Evolutionary conservation across 441 rosid genomes (phyloP).

Genomic region (Euphorbia corollata): DNA sequence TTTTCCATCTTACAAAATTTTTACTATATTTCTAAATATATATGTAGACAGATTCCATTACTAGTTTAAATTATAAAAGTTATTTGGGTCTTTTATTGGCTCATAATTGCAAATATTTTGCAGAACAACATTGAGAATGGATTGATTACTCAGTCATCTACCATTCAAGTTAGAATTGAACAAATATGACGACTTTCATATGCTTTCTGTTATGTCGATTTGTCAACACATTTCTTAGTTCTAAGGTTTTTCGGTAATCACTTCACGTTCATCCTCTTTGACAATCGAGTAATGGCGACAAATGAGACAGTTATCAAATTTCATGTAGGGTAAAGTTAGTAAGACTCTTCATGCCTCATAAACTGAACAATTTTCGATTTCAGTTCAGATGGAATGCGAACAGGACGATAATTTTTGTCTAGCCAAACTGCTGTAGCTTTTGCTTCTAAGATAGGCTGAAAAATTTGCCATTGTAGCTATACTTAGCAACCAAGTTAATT

Average conservation of each 20-base stretch:
- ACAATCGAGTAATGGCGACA: neutral
- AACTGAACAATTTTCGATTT: slow-evolving; percentile 59
- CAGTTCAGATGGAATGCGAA: slow-evolving; percentile 58
- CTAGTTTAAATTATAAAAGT: too few species aligned
- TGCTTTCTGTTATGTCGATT: neutral
- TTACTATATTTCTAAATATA: too few species aligned
- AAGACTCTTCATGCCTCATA: slow-evolving; percentile 30
- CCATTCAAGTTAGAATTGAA: neutral
- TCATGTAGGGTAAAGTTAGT: slow-evolving; percentile 18
- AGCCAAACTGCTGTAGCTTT: slow-evolving; percentile 77
- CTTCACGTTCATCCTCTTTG: neutral
- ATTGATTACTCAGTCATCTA: too few species aligned
- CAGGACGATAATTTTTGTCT: slow-evolving; percentile 66
- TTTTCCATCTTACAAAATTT: too few species aligned
- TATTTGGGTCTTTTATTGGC: too few species aligned
- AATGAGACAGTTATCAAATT: neutral
- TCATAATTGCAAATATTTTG: too few species aligned
- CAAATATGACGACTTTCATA: neutral
- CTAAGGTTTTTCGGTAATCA: neutral
- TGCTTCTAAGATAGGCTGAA: slow-evolving; percentile 70
- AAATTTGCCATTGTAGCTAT: neutral
- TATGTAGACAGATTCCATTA: too few species aligned
- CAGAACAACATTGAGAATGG: too few species aligned
- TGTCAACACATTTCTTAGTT: neutral
- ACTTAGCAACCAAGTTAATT: slow-evolving; percentile 4